Conservation (phyloP, 1,284 basidiomycete species). For the Heterobasidion irregulare region DNA sequence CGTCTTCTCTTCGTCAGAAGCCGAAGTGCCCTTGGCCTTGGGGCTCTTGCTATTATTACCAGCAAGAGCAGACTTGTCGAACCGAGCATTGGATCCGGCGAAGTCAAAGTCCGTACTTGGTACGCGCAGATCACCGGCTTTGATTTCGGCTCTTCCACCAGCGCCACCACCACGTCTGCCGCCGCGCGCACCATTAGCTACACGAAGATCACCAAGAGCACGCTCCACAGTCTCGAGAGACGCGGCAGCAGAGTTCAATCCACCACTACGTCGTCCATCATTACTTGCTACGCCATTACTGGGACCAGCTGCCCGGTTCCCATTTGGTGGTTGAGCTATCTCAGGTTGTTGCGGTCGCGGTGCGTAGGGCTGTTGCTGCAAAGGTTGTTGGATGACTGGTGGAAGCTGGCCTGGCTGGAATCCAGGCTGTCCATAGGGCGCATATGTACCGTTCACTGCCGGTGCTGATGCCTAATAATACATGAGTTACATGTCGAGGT, state of each 20-base stretch:
- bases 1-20: constrained; percentile 11
- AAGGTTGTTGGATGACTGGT: constrained; percentile 19
- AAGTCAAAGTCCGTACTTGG: constrained; percentile 76
- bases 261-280: constrained; percentile 12
- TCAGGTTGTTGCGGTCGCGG: constrained; percentile 5
- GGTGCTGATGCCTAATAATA: constrained; percentile 22
- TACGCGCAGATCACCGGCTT: constrained; percentile 32
- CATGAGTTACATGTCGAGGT: background rate
- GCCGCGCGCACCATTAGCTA: constrained; percentile 31
- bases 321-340: background rate
- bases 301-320: constrained; percentile 10
- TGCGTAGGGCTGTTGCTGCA: constrained; percentile 14
- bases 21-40: constrained; percentile 10
- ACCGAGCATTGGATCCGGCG: constrained; percentile 60
- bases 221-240: constrained; percentile 74
- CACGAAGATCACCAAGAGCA: constrained; percentile 67
- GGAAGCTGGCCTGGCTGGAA: constrained; percentile 6
- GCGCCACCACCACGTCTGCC: constrained; percentile 23
- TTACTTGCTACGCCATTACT: constrained; percentile 6
- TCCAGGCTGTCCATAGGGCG: constrained; percentile 16
- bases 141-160: constrained; percentile 26
- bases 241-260: constrained; percentile 50
- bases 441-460: constrained; percentile 14
- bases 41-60: constrained; percentile 12
- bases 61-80: constrained; percentile 59